Evolutionary conservation across 176 grass and related monocot genomes (phyloP), one percentile per base, ranked within the genome.

Genomic region (Carex myosuroides): DNA sequence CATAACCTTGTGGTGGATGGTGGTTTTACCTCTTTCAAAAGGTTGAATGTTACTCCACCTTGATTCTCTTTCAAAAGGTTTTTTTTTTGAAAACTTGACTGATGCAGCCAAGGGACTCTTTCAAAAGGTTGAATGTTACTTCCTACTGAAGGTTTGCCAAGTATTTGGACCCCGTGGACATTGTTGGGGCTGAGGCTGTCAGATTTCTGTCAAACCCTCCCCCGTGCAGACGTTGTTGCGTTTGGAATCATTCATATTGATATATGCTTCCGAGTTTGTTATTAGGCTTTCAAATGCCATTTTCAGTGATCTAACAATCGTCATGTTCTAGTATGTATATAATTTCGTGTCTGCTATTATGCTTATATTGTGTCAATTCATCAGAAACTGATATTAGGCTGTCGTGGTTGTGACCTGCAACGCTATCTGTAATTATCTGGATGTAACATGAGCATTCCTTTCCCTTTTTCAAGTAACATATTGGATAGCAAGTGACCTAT

Each of bases 1-100:
- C 94, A 93, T 16, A 93, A 97, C 83, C 87, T 97, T 8, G 55
- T 93, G 72, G 86, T 97, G 1, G 94, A 97, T 64, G 91, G 89
- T 8, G 86, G 82, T 9, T 90, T 37, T 78, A 89, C 88, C 11
- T 75, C 77, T 17, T 63, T 3, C 21, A 91, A 91, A 62, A 30
- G 10, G 33, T 64, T 85, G 37, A 44, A 37, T 5, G 6, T 87
- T 0, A 41, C 58, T 3, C 50, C 44, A 22, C 37, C 42, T 30
- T 75, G 44, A 75, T 75, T 53, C 13, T 54, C 16, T 12, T 73
- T 26, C 26, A 26, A 1, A 26, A 26, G 26, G 26, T 76, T 46
- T n/a, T n/a, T n/a, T n/a, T n/a, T n/a, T n/a, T n/a, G n/a, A n/a
- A n/a, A n/a, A n/a, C n/a, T n/a, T n/a, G n/a, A n/a, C n/a, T n/a